Base-by-base conservation (phyloP, 2,329 filamentous ascomycete species). In the Dactylellina sp. region DNA sequence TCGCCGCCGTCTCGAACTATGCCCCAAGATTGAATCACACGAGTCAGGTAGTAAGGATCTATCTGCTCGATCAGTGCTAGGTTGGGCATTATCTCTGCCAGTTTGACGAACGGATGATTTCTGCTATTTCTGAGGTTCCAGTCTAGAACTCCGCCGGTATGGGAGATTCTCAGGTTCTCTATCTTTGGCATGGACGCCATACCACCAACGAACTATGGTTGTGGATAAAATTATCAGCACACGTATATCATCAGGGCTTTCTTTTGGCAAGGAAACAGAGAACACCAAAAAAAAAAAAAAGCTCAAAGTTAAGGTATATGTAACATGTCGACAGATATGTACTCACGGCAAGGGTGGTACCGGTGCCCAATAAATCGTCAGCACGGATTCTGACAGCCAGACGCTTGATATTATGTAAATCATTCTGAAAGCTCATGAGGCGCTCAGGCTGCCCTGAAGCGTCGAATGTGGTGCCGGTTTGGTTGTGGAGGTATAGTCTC, bases 1-100 rank as follows among this genome's bases (percentile, higher is more conserved):
- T 32, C 28, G 1, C 25, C 59, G 1, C 39, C 44, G 2, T 22
- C 28, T 39, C 42, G 42, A 1, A 24, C 11, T 0, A 64, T 18
- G 0, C 2, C 7, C 16, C 47, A 63, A 12, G 52, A 32, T 40
- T 64, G 59, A n/a, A 71, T 44, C 4, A 50, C 18, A 14, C 40
- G 22, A 1, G 59, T 65, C n/a, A 72, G 25, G 20, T 61, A 72
- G 24, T 72, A 72, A 3, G 60, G 40, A 32, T 72, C 68, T 1
- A 53, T 65, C 25, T 60, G 61, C 24, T 72, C 60, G 11, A 72
- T 65, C 24, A 46, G 18, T 14, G 40, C 39, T 7, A 72, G 40
- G 1, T 52, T 60, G 2, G 60, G 68, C 1, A 72, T 2, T 2
- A 7, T 22, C 11, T 59, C 39, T 6, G 60, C 53, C 2, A 72